These are phyloP conservation scores for Scleroderma citrinum DNA, from an alignment of 768 basidiomycete species.

Conservation along the genomic window DNA sequence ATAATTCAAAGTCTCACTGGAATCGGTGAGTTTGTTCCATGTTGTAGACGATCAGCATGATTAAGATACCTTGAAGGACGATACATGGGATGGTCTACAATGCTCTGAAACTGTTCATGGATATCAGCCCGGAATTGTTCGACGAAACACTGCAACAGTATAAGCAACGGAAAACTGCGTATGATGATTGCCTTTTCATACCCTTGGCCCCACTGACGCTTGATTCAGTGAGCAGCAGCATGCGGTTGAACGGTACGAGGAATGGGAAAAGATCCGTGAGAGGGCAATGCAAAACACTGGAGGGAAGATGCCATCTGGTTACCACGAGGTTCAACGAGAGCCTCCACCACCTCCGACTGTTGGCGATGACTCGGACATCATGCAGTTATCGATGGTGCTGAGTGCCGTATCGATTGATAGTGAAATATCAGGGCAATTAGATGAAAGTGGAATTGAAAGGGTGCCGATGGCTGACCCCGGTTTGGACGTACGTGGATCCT, in stretches of 20 bases:
- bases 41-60: neutral
- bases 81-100: conserved; percentile 99
- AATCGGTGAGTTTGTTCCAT: conserved; percentile 65
- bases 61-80: conserved; percentile 49
- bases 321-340: conserved; percentile 59
- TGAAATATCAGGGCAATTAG: conserved; percentile 57
- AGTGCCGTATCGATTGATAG: conserved; percentile 76
- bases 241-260: conserved; percentile 76
- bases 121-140: conserved; percentile 95
- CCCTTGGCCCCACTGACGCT: conserved; percentile 1
- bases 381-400: conserved; percentile 87
- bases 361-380: conserved; percentile 78
- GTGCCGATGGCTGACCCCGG: conserved; percentile 93
- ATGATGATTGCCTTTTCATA: conserved; percentile 28
- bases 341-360: conserved; percentile 75
- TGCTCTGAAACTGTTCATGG: conserved; percentile 97
- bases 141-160: conserved; percentile 92
- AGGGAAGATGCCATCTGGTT: conserved; percentile 66
- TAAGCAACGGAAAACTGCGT: conserved; percentile 84
- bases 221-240: conserved; percentile 78
- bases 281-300: conserved; percentile 66
- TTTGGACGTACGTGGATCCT: conserved; percentile 57
- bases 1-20: conserved; percentile 97
- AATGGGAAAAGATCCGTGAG: conserved; percentile 84
- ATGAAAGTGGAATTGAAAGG: conserved; percentile 78